phyloP scores from a whole-genome alignment of 2,329 filamentous ascomycete genomes.

The Decorospora gaudefroyi region DNA sequence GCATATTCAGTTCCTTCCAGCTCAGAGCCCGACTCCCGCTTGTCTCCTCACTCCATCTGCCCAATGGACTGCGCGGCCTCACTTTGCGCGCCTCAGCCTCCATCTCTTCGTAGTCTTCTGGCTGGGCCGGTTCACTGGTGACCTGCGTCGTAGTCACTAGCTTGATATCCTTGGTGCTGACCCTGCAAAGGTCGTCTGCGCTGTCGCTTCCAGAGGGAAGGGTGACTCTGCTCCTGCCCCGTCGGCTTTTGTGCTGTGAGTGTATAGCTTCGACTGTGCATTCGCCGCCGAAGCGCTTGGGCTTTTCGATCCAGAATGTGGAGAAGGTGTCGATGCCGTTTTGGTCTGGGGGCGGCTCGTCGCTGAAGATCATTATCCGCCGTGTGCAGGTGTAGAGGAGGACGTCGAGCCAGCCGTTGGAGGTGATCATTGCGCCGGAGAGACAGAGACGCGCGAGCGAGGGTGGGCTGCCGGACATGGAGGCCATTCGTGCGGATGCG shows the following conservation, averaged over 20 bases:
- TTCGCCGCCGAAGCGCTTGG: constrained; percentile 52
- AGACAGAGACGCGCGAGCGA: constrained; percentile 55
- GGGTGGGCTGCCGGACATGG: constrained; percentile 60
- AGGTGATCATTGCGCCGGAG: constrained; percentile 61
- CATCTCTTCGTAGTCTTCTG: constrained; percentile 43
- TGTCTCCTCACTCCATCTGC: constrained; percentile 44
- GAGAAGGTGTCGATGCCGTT: constrained; percentile 47
- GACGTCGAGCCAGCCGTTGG: constrained; percentile 63
- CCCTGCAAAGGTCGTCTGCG: constrained; percentile 33
- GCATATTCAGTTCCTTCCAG: constrained; percentile 12
- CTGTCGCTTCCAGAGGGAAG: constrained; percentile 28
- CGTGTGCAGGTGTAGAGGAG: constrained; percentile 63
- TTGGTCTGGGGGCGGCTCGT: constrained; percentile 49
- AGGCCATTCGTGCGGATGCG: constrained; percentile 65
- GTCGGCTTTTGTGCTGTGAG: constrained; percentile 4
- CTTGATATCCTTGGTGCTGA: constrained; percentile 39
- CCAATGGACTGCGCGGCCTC: constrained; percentile 34
- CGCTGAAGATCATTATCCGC: constrained; percentile 58
- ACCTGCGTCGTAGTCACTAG: constrained; percentile 44
- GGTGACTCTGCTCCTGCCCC: constrained; percentile 24
- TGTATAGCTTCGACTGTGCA: constrained; percentile 49
- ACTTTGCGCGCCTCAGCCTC: constrained; percentile 29
- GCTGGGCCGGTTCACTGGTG: constrained; percentile 39
- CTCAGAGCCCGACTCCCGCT: constrained; percentile 21
- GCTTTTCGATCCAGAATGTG: constrained; percentile 39